Evolutionary conservation across 768 basidiomycete genomes (phyloP).

Genomic region (Termitomyces sp.): DNA sequence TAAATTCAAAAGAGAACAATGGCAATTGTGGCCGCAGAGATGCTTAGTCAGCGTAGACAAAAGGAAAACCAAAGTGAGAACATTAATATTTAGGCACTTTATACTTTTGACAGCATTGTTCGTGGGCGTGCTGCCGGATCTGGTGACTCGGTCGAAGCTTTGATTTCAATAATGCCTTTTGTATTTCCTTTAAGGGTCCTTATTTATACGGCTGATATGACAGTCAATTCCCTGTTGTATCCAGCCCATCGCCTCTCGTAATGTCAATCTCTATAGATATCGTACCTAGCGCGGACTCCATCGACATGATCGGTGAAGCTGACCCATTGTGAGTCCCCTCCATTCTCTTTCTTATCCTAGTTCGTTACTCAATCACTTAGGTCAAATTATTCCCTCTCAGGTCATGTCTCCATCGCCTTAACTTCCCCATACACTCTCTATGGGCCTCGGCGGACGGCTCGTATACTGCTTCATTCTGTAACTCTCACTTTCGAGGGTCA

Average conservation of each 20-base stretch:
- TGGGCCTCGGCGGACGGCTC: conserved; percentile 43
- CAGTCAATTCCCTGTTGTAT: conserved; percentile 14
- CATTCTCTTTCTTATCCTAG: background rate
- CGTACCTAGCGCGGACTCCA: conserved; percentile 44
- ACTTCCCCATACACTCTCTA: conserved; percentile 54
- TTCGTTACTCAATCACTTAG: conserved; percentile 32
- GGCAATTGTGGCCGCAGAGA: background rate
- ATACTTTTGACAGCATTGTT: conserved; percentile 8
- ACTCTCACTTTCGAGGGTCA: conserved; percentile 82
- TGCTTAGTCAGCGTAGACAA: conserved; percentile 18
- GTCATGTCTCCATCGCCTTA: conserved; percentile 66
- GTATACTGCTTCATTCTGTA: conserved; percentile 62
- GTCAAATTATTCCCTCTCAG: conserved; percentile 83
- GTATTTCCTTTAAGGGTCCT: conserved; percentile 13
- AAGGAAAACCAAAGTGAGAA: conserved; percentile 18
- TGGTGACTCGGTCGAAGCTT: conserved; percentile 5
- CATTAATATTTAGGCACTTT: conserved; percentile 6
- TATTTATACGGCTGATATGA: conserved; percentile 15
- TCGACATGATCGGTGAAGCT: conserved; percentile 70
- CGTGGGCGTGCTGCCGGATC: background rate
- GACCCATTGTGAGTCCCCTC: conserved; percentile 50
- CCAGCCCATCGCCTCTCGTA: conserved; percentile 11
- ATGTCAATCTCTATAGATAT: conserved; percentile 71
- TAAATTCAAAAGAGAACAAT: conserved; percentile 12
- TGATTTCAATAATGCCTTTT: conserved; percentile 14